Conservation (phyloP, 2,329 filamentous ascomycete genomes). For the Cladosporium velox region DNA sequence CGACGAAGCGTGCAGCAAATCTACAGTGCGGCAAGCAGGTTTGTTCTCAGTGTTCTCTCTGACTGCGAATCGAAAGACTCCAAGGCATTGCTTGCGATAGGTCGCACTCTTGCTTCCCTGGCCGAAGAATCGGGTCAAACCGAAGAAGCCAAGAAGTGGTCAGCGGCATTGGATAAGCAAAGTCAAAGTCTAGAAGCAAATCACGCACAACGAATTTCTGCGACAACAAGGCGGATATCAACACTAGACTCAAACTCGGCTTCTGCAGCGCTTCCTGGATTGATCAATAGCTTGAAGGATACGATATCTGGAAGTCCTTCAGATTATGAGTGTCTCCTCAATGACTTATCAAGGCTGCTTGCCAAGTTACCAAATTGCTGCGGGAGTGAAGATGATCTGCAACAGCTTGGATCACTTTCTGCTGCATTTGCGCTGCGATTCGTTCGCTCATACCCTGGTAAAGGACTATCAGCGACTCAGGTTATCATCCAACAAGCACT, state of each 20-base stretch:
- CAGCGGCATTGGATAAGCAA: constrained; percentile 21
- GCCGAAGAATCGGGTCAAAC: constrained; percentile 24
- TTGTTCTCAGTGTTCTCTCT: neutral
- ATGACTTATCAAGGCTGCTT: constrained; percentile 23
- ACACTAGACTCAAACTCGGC: neutral
- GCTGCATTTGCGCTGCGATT: constrained; percentile 35
- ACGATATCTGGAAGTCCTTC: constrained; percentile 27
- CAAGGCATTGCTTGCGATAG: constrained; percentile 16
- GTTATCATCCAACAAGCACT: constrained; percentile 29
- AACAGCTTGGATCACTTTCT: neutral
- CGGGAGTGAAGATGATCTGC: neutral
- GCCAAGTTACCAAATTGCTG: neutral
- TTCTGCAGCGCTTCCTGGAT: neutral
- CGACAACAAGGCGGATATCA: constrained; percentile 14
- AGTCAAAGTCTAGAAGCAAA: constrained; percentile 23
- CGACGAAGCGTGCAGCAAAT: neutral
- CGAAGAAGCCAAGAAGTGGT: constrained; percentile 22
- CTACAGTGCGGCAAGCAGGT: neutral
- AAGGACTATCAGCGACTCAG: constrained; percentile 21
- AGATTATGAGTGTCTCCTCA: constrained; percentile 34
- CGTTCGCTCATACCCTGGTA: constrained; percentile 28
- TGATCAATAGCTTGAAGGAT: constrained; percentile 18
- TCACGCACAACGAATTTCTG: constrained; percentile 28
- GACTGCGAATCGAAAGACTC: neutral
- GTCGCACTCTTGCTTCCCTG: constrained; percentile 25